Evolutionary conservation across 139 green algal species (phyloP).

Genomic region (Tetradesmus lagerheimii): DNA sequence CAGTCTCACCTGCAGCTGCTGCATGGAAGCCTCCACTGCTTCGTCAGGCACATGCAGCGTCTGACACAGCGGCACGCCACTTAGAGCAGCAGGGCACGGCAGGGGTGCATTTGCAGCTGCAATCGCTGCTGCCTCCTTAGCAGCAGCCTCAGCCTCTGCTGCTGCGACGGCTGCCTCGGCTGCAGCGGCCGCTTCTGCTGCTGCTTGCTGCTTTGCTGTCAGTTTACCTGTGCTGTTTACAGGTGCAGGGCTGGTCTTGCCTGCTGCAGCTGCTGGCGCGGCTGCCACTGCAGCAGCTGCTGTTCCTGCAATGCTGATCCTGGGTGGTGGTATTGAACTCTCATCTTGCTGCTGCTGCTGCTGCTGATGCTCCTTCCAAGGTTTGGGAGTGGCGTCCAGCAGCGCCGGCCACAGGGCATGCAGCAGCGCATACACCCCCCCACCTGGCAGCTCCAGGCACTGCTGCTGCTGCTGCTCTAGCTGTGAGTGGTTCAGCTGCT

Average conservation of each 20-base stretch:
- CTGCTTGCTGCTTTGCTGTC: slow-evolving; percentile 10
- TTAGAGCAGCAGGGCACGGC: slow-evolving; percentile 7
- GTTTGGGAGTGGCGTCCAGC: slow-evolving; percentile 23
- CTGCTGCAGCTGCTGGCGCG: background rate
- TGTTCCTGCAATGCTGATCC: slow-evolving; percentile 7
- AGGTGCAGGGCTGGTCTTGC: background rate
- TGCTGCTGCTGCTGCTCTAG: background rate
- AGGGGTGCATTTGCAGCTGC: slow-evolving; percentile 1
- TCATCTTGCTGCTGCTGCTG: background rate
- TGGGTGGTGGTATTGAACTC: background rate
- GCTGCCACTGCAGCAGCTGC: slow-evolving; percentile 9
- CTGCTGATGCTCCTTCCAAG: slow-evolving; percentile 15
- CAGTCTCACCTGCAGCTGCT: slow-evolving; percentile 46
- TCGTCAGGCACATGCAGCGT: slow-evolving; percentile 39
- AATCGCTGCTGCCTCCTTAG: background rate
- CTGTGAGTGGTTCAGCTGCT: background rate
- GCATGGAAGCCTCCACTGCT: slow-evolving; percentile 19
- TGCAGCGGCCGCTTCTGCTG: slow-evolving; percentile 17
- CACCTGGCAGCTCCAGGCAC: background rate
- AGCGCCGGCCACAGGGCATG: slow-evolving; percentile 20
- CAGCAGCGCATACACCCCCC: background rate
- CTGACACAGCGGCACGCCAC: slow-evolving; percentile 32
- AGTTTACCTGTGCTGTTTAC: no score
- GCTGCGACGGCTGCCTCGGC: slow-evolving; percentile 9
- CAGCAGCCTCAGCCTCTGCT: slow-evolving; percentile 24